These are phyloP conservation scores for Colletotrichum spaethianum DNA, from an alignment of 2,329 filamentous ascomycete species.

Conservation along the genomic window DNA sequence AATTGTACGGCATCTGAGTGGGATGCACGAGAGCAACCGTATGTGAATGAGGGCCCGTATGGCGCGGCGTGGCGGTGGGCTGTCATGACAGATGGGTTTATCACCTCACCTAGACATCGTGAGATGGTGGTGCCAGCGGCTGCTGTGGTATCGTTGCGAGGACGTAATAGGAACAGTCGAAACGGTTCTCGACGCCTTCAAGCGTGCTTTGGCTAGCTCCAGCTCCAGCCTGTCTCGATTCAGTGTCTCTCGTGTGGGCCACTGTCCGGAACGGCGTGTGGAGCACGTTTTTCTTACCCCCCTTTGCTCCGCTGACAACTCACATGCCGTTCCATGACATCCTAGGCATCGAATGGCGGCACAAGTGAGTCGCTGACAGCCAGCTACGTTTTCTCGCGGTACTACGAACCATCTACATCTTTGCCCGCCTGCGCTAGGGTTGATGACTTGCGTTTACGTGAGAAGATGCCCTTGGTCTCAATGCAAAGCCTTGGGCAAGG, in stretches of 20 bases:
- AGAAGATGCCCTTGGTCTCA: not conserved
- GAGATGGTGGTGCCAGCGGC: constrained; percentile 39
- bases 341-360: not conserved
- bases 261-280: constrained; percentile 11
- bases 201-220: not conserved
- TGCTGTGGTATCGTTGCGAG: constrained; percentile 17
- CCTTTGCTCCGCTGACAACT: constrained; percentile 19
- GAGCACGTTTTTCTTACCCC: constrained; percentile 5
- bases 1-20: not conserved
- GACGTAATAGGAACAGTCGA: constrained; percentile 9
- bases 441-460: not conserved
- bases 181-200: constrained; percentile 18
- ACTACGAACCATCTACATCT: not conserved
- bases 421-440: not conserved
- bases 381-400: constrained; percentile 4
- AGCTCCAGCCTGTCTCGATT: constrained; percentile 13
- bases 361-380: not conserved
- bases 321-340: constrained; percentile 4
- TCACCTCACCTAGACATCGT: constrained; percentile 28
- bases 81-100: constrained; percentile 14
- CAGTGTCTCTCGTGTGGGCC: constrained; percentile 1
- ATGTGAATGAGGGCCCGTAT: not conserved
- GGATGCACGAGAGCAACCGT: not conserved
- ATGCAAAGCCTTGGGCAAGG: not conserved
- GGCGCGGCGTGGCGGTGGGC: constrained; percentile 11